Base-by-base conservation (phyloP, 208 protist genomes). In the Crithidia bombi region DNA sequence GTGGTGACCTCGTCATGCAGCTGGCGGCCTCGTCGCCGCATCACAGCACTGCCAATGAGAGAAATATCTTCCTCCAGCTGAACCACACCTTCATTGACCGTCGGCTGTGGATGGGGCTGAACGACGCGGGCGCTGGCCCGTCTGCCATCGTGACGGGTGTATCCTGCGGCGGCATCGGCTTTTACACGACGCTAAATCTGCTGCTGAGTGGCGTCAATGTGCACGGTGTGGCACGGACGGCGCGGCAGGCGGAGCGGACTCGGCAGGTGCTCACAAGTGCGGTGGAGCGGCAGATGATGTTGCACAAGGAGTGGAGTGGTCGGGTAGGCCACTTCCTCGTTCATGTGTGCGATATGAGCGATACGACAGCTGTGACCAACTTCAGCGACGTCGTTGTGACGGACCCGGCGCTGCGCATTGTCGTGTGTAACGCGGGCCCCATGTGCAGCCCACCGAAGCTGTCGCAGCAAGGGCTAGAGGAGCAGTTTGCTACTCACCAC, bases 191-290 rank as follows among this genome's bases (percentile, higher is more conserved):
- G 12, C 72, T 93, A 0, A 73, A 87, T 46, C 72, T 93, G 26
- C 65, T 93, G 39, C 73, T 93, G 6, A 85, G 77, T 55, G 87
- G 87, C 10, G 80, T 89, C 44, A 93, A 88, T 44, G 87, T 93
- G 19, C 85, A 88, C 66, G 87, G 82, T 23, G 80, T 93, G 32
- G 71, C 68, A 6, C 79, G 84, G 44, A 70, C 46, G 19, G 54
- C 65, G 6, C 71, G 66, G 30, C 69, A 75, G 39, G 54, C 76
- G 10, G 58, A 69, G 49, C 58, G 73, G 47, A 69, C 77, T 0
- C 72, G 78, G 32, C 78, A 77, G 26, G 68, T 84, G 51, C 59
- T 93, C 23, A 61, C 64, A 15, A 49, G n/a, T 19, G 84, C 87
- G 17, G 69, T 86, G 26, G 78, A 83, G 21, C 82, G 84, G 0